phyloP scores from a whole-genome alignment of 2,329 filamentous ascomycete genomes.

The Aspergillus calidoustus region DNA sequence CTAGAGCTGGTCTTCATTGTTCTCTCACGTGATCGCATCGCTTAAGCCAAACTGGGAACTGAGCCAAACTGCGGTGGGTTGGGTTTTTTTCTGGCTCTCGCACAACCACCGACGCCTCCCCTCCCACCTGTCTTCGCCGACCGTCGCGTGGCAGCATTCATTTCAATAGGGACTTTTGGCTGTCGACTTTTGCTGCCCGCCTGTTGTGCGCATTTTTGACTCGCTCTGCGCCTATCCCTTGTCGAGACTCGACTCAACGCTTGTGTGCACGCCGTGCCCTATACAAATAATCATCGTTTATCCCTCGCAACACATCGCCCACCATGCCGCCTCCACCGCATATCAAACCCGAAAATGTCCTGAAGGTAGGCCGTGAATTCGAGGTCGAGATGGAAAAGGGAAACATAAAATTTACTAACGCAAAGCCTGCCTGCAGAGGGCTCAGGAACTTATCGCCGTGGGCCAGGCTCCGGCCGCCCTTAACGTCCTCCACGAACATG shows the following conservation, averaged over 20 bases:
- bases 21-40: slow-evolving; percentile 38
- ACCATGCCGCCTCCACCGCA: slow-evolving; percentile 93
- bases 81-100: slow-evolving; percentile 42
- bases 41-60: slow-evolving; percentile 43
- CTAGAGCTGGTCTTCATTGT: background rate
- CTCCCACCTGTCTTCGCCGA: slow-evolving; percentile 31
- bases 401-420: slow-evolving; percentile 12
- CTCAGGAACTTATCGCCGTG: slow-evolving; percentile 97
- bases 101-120: slow-evolving; percentile 33
- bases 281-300: slow-evolving; percentile 21
- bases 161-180: slow-evolving; percentile 28
- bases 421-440: slow-evolving; percentile 62
- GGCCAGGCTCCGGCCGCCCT: slow-evolving; percentile 90
- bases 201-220: slow-evolving; percentile 28
- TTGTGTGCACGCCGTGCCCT: slow-evolving; percentile 22
- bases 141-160: slow-evolving; percentile 44
- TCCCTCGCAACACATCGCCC: slow-evolving; percentile 43
- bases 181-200: slow-evolving; percentile 36
- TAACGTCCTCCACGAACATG: slow-evolving; percentile 96
- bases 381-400: background rate
- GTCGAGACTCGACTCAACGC: slow-evolving; percentile 12
- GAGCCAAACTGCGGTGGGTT: slow-evolving; percentile 14
- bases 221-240: slow-evolving; percentile 22
- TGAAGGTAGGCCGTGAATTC: slow-evolving; percentile 65
- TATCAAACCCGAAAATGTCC: slow-evolving; percentile 98